A percentile compares a stretch with the other conserved stretches of the same genome.
These are phyloP conservation scores for Aspergillus hortae DNA, from an alignment of 2,329 filamentous ascomycete species.

Conservation along the genomic window DNA sequence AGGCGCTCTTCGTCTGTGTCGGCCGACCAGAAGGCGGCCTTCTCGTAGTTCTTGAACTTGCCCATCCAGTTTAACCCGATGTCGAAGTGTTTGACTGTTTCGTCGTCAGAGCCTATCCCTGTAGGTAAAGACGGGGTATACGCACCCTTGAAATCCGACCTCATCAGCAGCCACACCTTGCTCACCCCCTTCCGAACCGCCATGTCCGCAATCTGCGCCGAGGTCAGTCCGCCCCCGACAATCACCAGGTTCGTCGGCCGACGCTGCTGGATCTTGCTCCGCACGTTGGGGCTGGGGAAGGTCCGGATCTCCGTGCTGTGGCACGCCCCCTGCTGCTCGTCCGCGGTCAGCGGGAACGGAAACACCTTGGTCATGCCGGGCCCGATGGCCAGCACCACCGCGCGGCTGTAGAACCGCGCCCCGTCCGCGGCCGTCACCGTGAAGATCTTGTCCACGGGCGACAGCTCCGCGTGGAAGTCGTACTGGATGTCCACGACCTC, in stretches of 20 bases:
- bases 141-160: constrained; percentile 49
- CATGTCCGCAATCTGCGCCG: constrained; percentile 68
- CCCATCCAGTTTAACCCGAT: constrained; percentile 75
- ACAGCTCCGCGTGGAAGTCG: constrained; percentile 45
- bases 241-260: constrained; percentile 63
- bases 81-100: constrained; percentile 69
- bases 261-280: constrained; percentile 49
- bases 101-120: neutral
- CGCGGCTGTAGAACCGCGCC: constrained; percentile 53
- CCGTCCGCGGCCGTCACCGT: constrained; percentile 56
- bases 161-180: constrained; percentile 68
- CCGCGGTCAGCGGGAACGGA: constrained; percentile 36
- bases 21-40: constrained; percentile 73
- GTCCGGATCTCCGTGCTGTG: constrained; percentile 63
- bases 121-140: neutral
- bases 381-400: constrained; percentile 68
- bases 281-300: constrained; percentile 55
- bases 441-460: constrained; percentile 56
- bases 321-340: constrained; percentile 50
- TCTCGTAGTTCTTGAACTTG: constrained; percentile 74
- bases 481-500: constrained; percentile 61
- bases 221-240: constrained; percentile 72
- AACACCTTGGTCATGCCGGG: constrained; percentile 59
- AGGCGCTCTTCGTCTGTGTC: constrained; percentile 68
- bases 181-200: constrained; percentile 62